phyloP scores from a whole-genome alignment of 768 basidiomycete genomes.

The Hirschioporus abietinus region DNA sequence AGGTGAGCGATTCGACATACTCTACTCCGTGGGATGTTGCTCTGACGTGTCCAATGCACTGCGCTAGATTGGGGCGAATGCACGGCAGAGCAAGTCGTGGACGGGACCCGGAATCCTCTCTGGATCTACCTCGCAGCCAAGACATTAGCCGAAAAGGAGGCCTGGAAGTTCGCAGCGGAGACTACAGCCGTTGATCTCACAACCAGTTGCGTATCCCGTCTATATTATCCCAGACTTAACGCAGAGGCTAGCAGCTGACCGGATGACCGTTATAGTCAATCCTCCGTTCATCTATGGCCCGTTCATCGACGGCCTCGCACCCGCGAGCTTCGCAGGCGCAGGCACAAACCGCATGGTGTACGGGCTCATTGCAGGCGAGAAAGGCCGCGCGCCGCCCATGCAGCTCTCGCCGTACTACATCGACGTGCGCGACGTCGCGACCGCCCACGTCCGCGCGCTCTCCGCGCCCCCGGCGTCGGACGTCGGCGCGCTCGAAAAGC shows the following conservation, averaged over 20 bases:
- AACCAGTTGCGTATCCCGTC: slow-evolving; percentile 1
- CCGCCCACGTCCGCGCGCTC: slow-evolving; percentile 25
- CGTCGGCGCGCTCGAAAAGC: slow-evolving; percentile 13
- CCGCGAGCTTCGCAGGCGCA: slow-evolving; percentile 4
- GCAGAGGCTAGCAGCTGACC: no score
- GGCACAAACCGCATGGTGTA: slow-evolving; percentile 25
- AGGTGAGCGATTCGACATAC: not conserved
- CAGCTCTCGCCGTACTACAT: slow-evolving; percentile 20
- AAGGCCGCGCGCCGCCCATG: slow-evolving; percentile 12
- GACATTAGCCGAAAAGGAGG: slow-evolving; percentile 8
- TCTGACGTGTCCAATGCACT: no score
- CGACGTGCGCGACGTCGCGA: slow-evolving; percentile 29
- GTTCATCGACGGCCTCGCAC: slow-evolving; percentile 17
- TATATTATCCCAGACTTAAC: no score
- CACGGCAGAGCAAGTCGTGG: slow-evolving; percentile 8
- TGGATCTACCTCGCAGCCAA: slow-evolving; percentile 9
- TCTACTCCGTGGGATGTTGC: no score
- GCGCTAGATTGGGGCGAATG: slow-evolving; percentile 8
- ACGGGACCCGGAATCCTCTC: slow-evolving; percentile 1
- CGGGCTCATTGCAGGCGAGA: slow-evolving; percentile 18
- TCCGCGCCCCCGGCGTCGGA: slow-evolving; percentile 4
- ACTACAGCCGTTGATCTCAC: not conserved
- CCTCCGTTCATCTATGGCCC: slow-evolving; percentile 28
- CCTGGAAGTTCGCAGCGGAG: slow-evolving; percentile 8
- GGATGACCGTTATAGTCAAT: no score